phyloP scores from a whole-genome alignment of 2,329 filamentous ascomycete species.

The Torrubiella hemipterigena region DNA sequence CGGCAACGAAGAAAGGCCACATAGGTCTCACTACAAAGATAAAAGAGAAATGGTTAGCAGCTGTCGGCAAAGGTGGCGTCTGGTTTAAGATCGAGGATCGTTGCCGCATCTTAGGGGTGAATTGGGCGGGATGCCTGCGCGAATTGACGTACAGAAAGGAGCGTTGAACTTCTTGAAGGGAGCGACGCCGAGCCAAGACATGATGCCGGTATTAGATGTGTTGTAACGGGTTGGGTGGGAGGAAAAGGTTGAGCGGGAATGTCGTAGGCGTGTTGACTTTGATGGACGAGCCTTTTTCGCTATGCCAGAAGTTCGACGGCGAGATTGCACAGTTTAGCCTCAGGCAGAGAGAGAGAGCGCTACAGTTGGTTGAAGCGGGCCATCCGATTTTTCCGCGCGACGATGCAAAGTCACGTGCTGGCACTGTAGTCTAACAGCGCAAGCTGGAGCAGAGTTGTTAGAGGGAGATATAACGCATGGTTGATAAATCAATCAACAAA shows the following conservation, averaged over 20 bases:
- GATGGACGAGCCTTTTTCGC: slow-evolving; percentile 7
- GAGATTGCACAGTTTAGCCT: not conserved
- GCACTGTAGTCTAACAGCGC: not conserved
- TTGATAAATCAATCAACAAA: slow-evolving; percentile 1
- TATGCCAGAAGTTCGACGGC: not conserved
- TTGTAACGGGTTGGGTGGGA: slow-evolving; percentile 18
- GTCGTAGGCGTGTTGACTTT: slow-evolving; percentile 11
- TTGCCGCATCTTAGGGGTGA: not conserved
- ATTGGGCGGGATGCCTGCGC: not conserved
- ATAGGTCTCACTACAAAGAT: slow-evolving; percentile 75
- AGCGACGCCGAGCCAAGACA: slow-evolving; percentile 59
- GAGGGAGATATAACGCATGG: not conserved
- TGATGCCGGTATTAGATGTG: slow-evolving; percentile 37
- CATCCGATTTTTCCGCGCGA: not conserved
- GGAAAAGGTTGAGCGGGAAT: slow-evolving; percentile 21
- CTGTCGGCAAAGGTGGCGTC: slow-evolving; percentile 4
- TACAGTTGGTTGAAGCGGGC: no score
- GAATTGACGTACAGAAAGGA: slow-evolving; percentile 58
- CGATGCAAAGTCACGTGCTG: not conserved
- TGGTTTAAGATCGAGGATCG: no score
- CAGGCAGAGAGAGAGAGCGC: not conserved
- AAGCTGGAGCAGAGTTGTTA: not conserved
- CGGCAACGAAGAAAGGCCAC: slow-evolving; percentile 87
- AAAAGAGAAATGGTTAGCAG: slow-evolving; percentile 10
- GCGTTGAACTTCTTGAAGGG: slow-evolving; percentile 70